Conservation (phyloP, 164 flowering plant genomes). For the Macadamia tetraphylla region DNA sequence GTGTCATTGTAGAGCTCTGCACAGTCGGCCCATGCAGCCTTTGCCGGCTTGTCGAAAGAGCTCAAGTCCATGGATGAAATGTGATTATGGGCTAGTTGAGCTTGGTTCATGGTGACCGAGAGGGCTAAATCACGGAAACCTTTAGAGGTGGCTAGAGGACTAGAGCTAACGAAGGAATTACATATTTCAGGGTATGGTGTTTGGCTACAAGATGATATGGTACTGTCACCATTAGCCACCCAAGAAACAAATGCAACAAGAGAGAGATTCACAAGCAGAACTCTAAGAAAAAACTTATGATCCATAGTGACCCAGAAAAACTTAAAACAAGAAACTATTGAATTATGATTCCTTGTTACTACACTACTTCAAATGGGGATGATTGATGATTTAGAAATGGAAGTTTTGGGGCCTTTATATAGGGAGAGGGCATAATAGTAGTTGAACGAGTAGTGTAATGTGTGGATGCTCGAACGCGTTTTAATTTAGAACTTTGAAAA, state of each 20-base stretch:
- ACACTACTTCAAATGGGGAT: too few species aligned
- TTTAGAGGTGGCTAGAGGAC: background rate
- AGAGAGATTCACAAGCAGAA: background rate
- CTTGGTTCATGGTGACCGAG: background rate
- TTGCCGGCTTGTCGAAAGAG: slow-evolving; percentile 13
- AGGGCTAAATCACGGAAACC: background rate
- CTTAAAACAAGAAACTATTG: too few species aligned
- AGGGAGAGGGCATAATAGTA: too few species aligned
- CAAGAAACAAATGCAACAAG: background rate
- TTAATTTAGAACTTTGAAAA: too few species aligned
- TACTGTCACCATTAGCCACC: background rate
- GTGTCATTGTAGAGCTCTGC: background rate
- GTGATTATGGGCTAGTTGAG: slow-evolving; percentile 23
- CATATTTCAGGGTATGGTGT: background rate
- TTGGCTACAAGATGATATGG: background rate
- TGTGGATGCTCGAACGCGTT: too few species aligned
- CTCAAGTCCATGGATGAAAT: slow-evolving; percentile 34
- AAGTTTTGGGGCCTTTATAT: too few species aligned
- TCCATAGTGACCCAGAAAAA: too few species aligned
- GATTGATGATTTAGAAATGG: too few species aligned
- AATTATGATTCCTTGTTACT: too few species aligned
- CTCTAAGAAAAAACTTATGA: background rate
- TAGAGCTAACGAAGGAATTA: background rate
- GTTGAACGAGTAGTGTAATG: too few species aligned
- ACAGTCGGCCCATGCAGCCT: background rate